phyloP scores from a whole-genome alignment of 75 land plant species.

The Pseudotsuga menziesii region DNA sequence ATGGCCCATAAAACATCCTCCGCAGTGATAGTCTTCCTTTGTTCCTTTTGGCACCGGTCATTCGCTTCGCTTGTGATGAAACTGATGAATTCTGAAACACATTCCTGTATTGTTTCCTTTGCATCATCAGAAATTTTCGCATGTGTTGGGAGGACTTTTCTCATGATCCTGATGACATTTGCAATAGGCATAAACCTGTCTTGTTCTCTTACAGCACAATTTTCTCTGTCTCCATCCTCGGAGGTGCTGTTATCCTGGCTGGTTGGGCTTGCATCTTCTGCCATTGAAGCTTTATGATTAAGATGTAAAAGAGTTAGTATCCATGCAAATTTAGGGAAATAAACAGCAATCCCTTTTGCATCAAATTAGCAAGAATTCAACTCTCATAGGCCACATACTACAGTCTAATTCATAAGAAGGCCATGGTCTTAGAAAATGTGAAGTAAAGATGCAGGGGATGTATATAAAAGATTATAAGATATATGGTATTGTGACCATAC shows the following conservation, averaged over 20 bases:
- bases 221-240: conserved; percentile 15
- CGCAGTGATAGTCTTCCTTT: conserved; percentile 74
- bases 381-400: too few species aligned
- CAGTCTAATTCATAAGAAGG: too few species aligned
- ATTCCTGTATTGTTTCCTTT: conserved; percentile 81
- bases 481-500: too few species aligned
- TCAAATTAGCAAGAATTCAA: too few species aligned
- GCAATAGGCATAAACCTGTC: conserved; percentile 76
- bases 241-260: conserved; percentile 10
- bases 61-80: conserved; percentile 77
- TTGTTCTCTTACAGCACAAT: conserved; percentile 32
- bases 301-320: too few species aligned
- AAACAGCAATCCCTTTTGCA: too few species aligned
- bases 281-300: background rate
- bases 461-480: too few species aligned
- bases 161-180: conserved; percentile 75
- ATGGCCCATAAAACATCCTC: conserved; percentile 82
- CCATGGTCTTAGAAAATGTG: too few species aligned
- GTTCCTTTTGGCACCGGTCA: conserved; percentile 76
- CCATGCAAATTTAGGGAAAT: too few species aligned
- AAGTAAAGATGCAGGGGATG: too few species aligned
- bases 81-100: conserved; percentile 83
- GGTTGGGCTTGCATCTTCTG: conserved; percentile 1
- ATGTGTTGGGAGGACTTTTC: conserved; percentile 65
- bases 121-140: conserved; percentile 80